Evolutionary conservation across 1,284 basidiomycete species (phyloP).

Genomic region (Paramarasmius palmivorus): DNA sequence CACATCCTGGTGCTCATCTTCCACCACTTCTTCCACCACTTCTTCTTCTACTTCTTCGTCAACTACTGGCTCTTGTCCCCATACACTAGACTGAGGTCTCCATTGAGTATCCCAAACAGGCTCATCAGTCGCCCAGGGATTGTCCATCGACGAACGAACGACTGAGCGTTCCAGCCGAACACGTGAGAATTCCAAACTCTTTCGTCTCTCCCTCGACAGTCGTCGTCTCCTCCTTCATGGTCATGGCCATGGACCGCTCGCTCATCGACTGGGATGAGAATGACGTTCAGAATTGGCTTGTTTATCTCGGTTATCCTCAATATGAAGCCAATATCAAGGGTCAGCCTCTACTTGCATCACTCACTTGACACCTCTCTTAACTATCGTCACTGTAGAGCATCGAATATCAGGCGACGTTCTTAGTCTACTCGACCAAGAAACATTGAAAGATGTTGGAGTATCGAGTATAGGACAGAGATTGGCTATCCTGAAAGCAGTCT

Average conservation of each 20-base stretch:
- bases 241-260: constrained; percentile 35
- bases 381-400: constrained; percentile 61
- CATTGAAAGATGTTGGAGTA: constrained; percentile 84
- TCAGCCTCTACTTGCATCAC: constrained; percentile 31
- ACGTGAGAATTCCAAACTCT: too few species aligned
- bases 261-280: constrained; percentile 83
- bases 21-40: not conserved
- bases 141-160: constrained; percentile 64
- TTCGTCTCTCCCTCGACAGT: too few species aligned
- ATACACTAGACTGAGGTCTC: not conserved
- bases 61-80: not conserved
- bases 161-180: too few species aligned
- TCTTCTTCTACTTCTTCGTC: not conserved
- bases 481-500: constrained; percentile 86
- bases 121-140: constrained; percentile 53
- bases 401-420: constrained; percentile 89
- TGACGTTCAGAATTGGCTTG: constrained; percentile 77
- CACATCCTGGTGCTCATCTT: not conserved
- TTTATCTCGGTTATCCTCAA: constrained; percentile 74
- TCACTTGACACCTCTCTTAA: constrained; percentile 13
- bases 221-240: too few species aligned
- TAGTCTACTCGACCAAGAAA: constrained; percentile 77
- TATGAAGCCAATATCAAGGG: constrained; percentile 77
- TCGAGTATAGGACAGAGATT: constrained; percentile 85
- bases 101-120: constrained; percentile 7